Base-by-base conservation (phyloP, 2,329 filamentous ascomycete genomes). In the Keithomyces neogunnii region DNA sequence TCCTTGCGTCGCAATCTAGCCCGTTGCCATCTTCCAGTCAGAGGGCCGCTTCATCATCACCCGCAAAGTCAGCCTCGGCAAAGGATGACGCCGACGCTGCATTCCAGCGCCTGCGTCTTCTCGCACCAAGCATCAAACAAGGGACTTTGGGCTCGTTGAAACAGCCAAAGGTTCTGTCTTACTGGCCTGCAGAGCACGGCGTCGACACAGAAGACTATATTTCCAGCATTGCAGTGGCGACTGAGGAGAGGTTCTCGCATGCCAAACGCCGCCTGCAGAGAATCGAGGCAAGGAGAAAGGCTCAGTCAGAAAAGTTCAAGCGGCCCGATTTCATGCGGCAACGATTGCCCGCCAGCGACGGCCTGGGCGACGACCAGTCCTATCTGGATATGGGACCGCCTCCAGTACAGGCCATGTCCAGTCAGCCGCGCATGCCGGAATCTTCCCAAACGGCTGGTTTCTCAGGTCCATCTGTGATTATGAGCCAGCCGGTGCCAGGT, bases 401-500 rank as follows among this genome's bases (percentile, higher is more conserved):
- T 4, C 58, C 61, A 5, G 54, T 57, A 35, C 63, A 66, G 28
- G 55, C 58, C 51, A 63, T 69, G 68, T 70, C 68, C 9, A 70
- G 68, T 45, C 68, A 70, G 53, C 59, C 58, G 48, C 63, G 56
- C 30, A 53, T 57, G 6, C 63, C 63, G 1, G 59, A 55, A 48
- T 71, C 67, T 29, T 67, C 66, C 29, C 70, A 71, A 58, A 63
- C 60, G 36, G 61, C 66, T 39, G 60, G 56, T 1, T 48, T 58
- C 2, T 50, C 60, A 10, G 58, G 61, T 40, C 60, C 66, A n/a
- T 59, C 60, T 3, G 55, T 67, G 49, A 63, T 66, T n/a, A 74
- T 74, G 67, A 75, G 73, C 48, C 74, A 76, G 57, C 69, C 72
- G 8, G 59, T 72, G 11, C 53, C 66, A n/a, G 76, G 76, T 2